Percentiles rank a stretch among this genome's conserved stretches.
Conservation (phyloP, 352 stramenopile genomes). For the Phytophthora sojae region DNA sequence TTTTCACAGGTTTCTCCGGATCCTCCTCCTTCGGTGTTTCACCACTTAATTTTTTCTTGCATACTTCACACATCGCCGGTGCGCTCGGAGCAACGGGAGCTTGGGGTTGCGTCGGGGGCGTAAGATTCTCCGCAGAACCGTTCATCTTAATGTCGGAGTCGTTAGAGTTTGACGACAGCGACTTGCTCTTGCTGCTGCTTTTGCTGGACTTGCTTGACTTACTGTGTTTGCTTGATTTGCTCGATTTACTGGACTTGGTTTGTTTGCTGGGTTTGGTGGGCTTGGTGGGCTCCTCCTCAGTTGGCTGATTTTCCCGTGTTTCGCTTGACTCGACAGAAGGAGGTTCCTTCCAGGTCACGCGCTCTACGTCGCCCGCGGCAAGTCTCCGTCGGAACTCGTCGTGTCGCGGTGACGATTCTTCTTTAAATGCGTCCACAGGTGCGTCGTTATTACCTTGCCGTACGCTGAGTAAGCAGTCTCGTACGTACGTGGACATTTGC, state of each 20-base stretch:
- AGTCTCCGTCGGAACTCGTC: constrained; percentile 80
- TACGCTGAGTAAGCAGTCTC: constrained; percentile 82
- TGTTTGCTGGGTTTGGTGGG: constrained; percentile 30
- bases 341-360: constrained; percentile 81
- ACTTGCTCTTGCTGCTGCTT: constrained; percentile 36
- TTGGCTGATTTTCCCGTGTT: constrained; percentile 15
- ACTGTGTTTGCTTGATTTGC: constrained; percentile 35
- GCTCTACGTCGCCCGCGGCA: constrained; percentile 65
- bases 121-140: constrained; percentile 26
- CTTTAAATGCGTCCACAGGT: constrained; percentile 53
- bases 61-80: constrained; percentile 60
- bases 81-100: constrained; percentile 37
- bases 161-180: constrained; percentile 25
- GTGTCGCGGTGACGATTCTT: constrained; percentile 53
- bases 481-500: constrained; percentile 88
- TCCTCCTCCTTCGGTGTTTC: constrained; percentile 43
- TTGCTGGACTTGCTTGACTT: constrained; percentile 37
- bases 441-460: constrained; percentile 53
- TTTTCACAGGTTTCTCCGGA: constrained; percentile 33
- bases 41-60: constrained; percentile 66
- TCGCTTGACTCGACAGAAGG: constrained; percentile 40
- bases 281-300: constrained; percentile 24
- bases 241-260: constrained; percentile 43
- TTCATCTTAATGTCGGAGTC: constrained; percentile 29
- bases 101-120: constrained; percentile 22